Evolutionary conservation across 2,329 filamentous ascomycete species (phyloP).

Genomic region (Apiospora rasikravindrae): DNA sequence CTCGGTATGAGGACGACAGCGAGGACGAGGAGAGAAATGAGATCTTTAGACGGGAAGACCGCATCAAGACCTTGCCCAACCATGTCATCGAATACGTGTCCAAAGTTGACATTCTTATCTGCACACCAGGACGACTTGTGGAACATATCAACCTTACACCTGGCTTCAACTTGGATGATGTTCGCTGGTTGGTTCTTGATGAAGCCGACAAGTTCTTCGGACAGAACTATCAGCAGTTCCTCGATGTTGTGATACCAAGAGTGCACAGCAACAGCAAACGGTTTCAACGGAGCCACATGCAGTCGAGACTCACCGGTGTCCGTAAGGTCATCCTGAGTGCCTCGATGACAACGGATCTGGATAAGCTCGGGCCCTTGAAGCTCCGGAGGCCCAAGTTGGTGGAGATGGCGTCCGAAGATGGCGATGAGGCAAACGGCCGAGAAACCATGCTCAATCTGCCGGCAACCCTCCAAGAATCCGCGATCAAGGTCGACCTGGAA

Average conservation of each 20-base stretch:
- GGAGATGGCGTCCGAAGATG: slow-evolving; percentile 53
- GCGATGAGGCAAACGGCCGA: slow-evolving; percentile 36
- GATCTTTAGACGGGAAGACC: slow-evolving; percentile 36
- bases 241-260: slow-evolving; percentile 71
- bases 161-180: slow-evolving; percentile 77
- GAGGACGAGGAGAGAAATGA: slow-evolving; percentile 38
- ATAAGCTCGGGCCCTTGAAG: slow-evolving; percentile 75
- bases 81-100: slow-evolving; percentile 71
- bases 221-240: slow-evolving; percentile 92
- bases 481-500: slow-evolving; percentile 70
- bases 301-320: slow-evolving; percentile 59
- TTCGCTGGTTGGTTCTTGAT: slow-evolving; percentile 90
- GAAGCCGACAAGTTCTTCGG: slow-evolving; percentile 92
- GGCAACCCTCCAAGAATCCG: slow-evolving; percentile 64
- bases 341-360: slow-evolving; percentile 87
- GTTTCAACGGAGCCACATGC: slow-evolving; percentile 58
- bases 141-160: slow-evolving; percentile 86
- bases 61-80: slow-evolving; percentile 51
- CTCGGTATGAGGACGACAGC: slow-evolving; percentile 40
- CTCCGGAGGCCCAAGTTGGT: slow-evolving; percentile 77
- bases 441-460: slow-evolving; percentile 63
- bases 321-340: slow-evolving; percentile 89
- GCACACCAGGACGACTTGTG: slow-evolving; percentile 88
- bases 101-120: slow-evolving; percentile 86
- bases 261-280: slow-evolving; percentile 55